Percentiles rank a stretch among this genome's conserved stretches.
Evolutionary conservation across 192 early-diverging fungal species (phyloP).

Genomic region (Paraglomus occultum): DNA sequence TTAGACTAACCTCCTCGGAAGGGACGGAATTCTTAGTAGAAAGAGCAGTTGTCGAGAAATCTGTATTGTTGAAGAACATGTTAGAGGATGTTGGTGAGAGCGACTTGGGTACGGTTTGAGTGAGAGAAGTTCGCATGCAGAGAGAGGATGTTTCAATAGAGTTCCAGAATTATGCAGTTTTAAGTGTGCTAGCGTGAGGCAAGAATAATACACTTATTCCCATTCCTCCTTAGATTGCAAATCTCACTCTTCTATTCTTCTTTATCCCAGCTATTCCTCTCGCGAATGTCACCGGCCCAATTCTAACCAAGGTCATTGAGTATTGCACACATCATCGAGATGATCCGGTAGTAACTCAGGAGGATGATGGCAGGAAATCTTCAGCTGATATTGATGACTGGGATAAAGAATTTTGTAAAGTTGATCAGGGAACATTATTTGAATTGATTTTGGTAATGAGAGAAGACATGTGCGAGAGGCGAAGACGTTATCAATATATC

Average conservation of each 20-base stretch:
- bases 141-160: not conserved
- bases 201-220: not conserved
- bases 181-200: not conserved
- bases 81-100: slow-evolving; percentile 73
- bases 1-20: slow-evolving; percentile 47
- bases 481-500: not conserved
- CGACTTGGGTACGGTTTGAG: slow-evolving; percentile 38
- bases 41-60: slow-evolving; percentile 63
- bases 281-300: slow-evolving; percentile 87
- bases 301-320: slow-evolving; percentile 83
- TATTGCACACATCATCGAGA: slow-evolving; percentile 86
- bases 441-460: slow-evolving; percentile 74
- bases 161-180: not conserved
- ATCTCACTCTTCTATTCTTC: not conserved
- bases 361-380: slow-evolving; percentile 56
- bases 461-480: not conserved
- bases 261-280: slow-evolving; percentile 67
- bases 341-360: slow-evolving; percentile 48
- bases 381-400: slow-evolving; percentile 84
- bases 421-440: slow-evolving; percentile 93
- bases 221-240: not conserved
- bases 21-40: slow-evolving; percentile 59
- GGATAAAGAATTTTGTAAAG: slow-evolving; percentile 86
- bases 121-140: not conserved
- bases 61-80: slow-evolving; percentile 75